These are phyloP conservation scores for Phaseolus lunatus DNA, from an alignment of 306 rosid species.

Conservation along the genomic window DNA sequence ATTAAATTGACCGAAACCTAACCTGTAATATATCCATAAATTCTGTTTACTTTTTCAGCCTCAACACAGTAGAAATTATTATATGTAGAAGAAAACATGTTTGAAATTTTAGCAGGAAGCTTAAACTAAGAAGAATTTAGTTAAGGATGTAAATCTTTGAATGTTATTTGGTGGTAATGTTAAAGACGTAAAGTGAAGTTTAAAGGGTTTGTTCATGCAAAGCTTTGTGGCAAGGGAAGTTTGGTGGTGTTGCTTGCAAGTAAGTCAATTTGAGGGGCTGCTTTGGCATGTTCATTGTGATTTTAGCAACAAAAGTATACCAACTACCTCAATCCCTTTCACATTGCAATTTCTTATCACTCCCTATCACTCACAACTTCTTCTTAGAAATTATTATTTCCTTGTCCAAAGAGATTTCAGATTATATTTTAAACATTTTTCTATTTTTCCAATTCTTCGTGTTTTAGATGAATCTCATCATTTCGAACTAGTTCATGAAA, in stretches of 20 bases:
- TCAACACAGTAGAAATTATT: conserved; percentile 21
- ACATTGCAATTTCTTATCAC: neutral
- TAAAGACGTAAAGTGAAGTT: conserved; percentile 42
- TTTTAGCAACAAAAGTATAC: neutral
- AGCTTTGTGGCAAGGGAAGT: conserved; percentile 30
- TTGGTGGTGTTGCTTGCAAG: conserved; percentile 46
- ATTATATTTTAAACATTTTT: neutral
- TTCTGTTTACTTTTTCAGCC: neutral
- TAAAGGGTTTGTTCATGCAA: neutral
- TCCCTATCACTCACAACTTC: neutral
- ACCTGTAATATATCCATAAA: conserved; percentile 6
- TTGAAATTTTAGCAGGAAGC: conserved; percentile 12
- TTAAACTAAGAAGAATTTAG: neutral
- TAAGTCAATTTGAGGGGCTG: neutral
- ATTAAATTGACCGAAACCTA: conserved; percentile 6
- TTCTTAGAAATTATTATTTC: neutral
- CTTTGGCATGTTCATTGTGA: neutral
- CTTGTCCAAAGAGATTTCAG: neutral
- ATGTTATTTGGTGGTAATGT: conserved; percentile 22
- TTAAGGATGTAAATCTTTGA: neutral
- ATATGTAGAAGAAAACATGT: neutral
- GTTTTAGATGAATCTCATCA: too few relatives aligned
- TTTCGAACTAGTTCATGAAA: too few relatives aligned
- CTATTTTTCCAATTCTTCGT: too few relatives aligned
- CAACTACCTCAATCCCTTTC: too few relatives aligned